Evolutionary conservation across 139 green algal genomes (phyloP), one percentile per base, ranked within the genome.

Genomic region (Desmodesmus armatus): DNA sequence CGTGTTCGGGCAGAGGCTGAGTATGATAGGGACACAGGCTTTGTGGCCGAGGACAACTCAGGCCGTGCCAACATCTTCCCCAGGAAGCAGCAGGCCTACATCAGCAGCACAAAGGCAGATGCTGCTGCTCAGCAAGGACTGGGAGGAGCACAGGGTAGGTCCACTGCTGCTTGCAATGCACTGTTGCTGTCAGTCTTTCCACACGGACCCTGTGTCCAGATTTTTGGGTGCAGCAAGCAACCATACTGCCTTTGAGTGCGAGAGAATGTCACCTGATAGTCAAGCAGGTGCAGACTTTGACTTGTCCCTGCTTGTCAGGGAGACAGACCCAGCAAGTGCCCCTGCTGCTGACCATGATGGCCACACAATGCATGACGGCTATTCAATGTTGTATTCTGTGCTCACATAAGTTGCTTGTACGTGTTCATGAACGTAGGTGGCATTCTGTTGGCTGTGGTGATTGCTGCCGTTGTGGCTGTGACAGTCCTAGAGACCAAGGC

Each of bases 11-110:
- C 69, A 58, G 2, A 21, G 31, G 25, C 69, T 37, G 39, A 53
- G 69, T 77, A 55, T 53, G 69, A 77, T 39, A 19, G 73, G 27
- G 44, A 44, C 3, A 84, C 78, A 37, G 86, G 86, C 1, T 84
- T 78, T 55, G 85, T 89, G 1, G 19, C 17, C 29, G 75, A 85
- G 72, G 86, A 89, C 80, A 89, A 89, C 86, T 87, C 80, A 29
- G 86, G 86, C 15, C 41, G 66, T 4, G 44, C 44, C 7, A 89
- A 89, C 73, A 89, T 89, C 73, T 89, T 89, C 55, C 86, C 86
- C n/a, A 89, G 80, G 3, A 82, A 58, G 69, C 60, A 43, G 41
- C 72, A 86, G 67, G 81, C 81, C 21, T 86, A 82, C 70, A 19
- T 75, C 17, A 73, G 33, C 25, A 76, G 53, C n/a, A 70, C 39